Conservation (phyloP, 768 basidiomycete species). For the Candolleomyces efflorescens region DNA sequence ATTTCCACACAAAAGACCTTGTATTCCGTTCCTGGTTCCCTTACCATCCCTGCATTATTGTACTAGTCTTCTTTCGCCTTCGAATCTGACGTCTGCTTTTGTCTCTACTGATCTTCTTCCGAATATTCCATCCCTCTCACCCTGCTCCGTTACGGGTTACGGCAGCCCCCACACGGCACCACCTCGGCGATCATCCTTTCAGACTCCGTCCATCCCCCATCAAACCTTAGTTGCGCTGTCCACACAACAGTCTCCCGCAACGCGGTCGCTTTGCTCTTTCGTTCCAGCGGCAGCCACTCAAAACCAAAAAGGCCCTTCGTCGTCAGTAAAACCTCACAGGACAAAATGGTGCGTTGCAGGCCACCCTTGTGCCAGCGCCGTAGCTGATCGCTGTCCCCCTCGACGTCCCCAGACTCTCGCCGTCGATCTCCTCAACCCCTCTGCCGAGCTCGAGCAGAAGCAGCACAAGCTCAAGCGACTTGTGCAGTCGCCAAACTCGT, state of each 20-base stretch:
- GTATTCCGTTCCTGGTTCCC: constrained; percentile 1
- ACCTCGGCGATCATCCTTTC: constrained; percentile 13
- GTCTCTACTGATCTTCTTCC: background rate
- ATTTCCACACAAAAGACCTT: background rate
- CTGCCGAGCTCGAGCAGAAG: constrained; percentile 76
- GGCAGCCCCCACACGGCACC: background rate
- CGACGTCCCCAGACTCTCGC: constrained; percentile 72
- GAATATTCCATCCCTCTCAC: background rate
- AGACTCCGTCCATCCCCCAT: constrained; percentile 23
- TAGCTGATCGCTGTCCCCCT: background rate
- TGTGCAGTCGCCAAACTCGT: constrained; percentile 97
- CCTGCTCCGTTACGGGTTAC: background rate
- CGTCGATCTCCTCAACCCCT: constrained; percentile 96
- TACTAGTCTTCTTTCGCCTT: constrained; percentile 6
- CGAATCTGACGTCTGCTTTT: background rate
- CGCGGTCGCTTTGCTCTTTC: constrained; percentile 16
- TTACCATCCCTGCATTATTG: constrained; percentile 3
- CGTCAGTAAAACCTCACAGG: constrained; percentile 14
- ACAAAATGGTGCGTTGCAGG: constrained; percentile 29
- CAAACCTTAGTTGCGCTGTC: constrained; percentile 39
- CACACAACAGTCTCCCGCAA: constrained; percentile 33
- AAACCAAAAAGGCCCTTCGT: constrained; percentile 23
- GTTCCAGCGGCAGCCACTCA: constrained; percentile 25
- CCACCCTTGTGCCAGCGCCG: background rate
- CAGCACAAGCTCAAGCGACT: constrained; percentile 99